Conservation (phyloP, 495 filamentous ascomycete species). For the Viridothelium virens region DNA sequence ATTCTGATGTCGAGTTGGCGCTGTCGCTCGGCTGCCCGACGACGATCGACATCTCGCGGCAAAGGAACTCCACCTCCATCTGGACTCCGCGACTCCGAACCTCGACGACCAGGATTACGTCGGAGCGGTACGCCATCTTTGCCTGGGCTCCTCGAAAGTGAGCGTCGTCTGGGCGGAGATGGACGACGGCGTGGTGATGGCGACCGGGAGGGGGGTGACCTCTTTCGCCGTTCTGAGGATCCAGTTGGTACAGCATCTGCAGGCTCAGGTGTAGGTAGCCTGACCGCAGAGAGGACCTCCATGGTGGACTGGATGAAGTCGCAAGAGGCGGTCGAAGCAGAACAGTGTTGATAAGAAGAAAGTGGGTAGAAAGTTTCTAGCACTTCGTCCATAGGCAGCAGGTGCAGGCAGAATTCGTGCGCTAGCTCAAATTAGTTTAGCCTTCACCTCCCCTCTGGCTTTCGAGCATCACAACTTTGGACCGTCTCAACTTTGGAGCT, state of each 20-base stretch:
- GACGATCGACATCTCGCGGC: conserved; percentile 44
- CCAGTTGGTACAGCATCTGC: conserved; percentile 27
- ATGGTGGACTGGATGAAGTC: neutral
- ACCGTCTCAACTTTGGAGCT: neutral
- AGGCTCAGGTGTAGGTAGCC: conserved; percentile 59
- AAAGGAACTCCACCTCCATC: conserved; percentile 31
- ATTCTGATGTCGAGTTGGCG: conserved; percentile 55
- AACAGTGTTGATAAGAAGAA: conserved; percentile 12
- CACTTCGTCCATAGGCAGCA: too few relatives aligned
- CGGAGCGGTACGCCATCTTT: conserved; percentile 6
- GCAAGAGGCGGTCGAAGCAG: neutral
- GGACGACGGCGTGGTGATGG: conserved; percentile 46
- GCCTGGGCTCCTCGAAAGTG: conserved; percentile 35
- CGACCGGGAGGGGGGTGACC: conserved; percentile 55
- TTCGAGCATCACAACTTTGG: neutral
- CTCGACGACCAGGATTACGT: conserved; percentile 9
- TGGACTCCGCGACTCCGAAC: conserved; percentile 18
- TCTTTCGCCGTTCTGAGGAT: conserved; percentile 40
- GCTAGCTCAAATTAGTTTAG: neutral
- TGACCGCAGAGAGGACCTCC: conserved; percentile 58
- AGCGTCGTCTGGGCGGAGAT: conserved; percentile 43
- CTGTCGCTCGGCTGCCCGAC: conserved; percentile 53
- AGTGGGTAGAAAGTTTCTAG: conserved; percentile 21
- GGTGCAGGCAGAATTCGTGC: neutral
- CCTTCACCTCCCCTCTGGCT: neutral